Evolutionary conservation across 2,329 filamentous ascomycete genomes (phyloP), one percentile per base, ranked within the genome.

Genomic region (Hypomyces perniciosus): DNA sequence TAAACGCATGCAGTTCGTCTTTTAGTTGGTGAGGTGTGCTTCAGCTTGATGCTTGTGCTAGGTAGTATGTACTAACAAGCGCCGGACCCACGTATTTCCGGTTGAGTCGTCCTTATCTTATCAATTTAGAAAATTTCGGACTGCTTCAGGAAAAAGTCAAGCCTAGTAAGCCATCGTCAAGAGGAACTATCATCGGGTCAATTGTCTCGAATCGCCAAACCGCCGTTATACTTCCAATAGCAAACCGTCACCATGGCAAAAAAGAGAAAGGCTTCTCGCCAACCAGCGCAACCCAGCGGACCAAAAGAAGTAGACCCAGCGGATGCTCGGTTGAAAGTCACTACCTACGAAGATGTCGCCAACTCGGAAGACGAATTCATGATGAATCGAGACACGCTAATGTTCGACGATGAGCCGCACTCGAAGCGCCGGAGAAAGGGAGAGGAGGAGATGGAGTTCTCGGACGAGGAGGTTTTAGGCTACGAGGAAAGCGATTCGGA

Each of bases 341-440:
- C 68, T 43, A 84, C 81, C 2, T 92, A 80, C 68, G 84, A 92
- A 68, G 90, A 95, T 69, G 85, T 99, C 60, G 89, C 91, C 57
- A 86, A 96, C 66, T 95, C 90, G 1, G 90, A 96, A 67, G 93
- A 99, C 68, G 90, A 96, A 65, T 95, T 96, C 67, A 89, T 92
- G 62, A 76, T 91, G 53, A 86, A 91, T 57, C 82, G 87, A 57
- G 93, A 99, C 69, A 86, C 88, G 64, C 84, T 99, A 56, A 70
- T 92, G 62, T 78, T 99, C 35, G 89, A 95, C 30, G 90, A 96
- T 58, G 86, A 79, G 33, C 88, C 86, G 10, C 80, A 82, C 37
- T 83, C 84, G 30, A 96, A 96, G 73, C 83, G 88, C 57, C 78
- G 84, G 62, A 83, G 85, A 61, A 86, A 83, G 59, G 76, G 83